Conservation (phyloP, 805 yeast species). For the Starmerella bombi region DNA sequence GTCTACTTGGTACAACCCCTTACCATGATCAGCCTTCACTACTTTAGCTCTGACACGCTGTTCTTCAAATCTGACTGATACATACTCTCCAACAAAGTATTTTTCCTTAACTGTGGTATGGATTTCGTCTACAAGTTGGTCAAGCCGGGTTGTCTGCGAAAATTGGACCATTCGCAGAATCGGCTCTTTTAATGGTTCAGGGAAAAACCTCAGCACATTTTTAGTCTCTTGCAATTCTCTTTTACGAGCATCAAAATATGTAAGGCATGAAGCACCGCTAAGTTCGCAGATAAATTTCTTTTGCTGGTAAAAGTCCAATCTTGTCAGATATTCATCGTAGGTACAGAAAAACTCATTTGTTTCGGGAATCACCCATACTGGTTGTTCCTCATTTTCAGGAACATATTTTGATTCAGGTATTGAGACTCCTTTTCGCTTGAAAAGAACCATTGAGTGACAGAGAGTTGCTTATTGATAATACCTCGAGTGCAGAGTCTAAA, state of each 20-base stretch:
- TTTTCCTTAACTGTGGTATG: constrained; percentile 64
- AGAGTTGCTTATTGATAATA: no score
- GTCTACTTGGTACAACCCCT: neutral
- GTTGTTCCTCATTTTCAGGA: constrained; percentile 30
- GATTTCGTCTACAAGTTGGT: constrained; percentile 75
- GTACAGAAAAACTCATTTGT: constrained; percentile 79
- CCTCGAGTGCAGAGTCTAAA: no score
- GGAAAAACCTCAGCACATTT: constrained; percentile 65
- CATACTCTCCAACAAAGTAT: constrained; percentile 83
- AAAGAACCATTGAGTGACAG: constrained; percentile 32
- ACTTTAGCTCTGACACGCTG: constrained; percentile 46
- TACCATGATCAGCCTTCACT: neutral
- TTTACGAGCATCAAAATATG: constrained; percentile 76
- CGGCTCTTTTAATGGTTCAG: constrained; percentile 84
- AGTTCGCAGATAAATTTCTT: constrained; percentile 89
- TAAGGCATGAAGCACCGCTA: constrained; percentile 82
- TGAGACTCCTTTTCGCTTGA: constrained; percentile 28
- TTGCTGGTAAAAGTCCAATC: constrained; percentile 30
- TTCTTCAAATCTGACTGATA: constrained; percentile 40
- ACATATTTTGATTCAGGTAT: constrained; percentile 21
- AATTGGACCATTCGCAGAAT: constrained; percentile 76
- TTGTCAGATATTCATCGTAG: constrained; percentile 60
- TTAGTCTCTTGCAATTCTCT: constrained; percentile 44
- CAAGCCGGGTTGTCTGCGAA: constrained; percentile 67
- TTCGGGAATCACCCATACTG: constrained; percentile 69